Evolutionary conservation across 2,329 filamentous ascomycete genomes (phyloP).

Genomic region (Cladosporium austrohemisphaericum): DNA sequence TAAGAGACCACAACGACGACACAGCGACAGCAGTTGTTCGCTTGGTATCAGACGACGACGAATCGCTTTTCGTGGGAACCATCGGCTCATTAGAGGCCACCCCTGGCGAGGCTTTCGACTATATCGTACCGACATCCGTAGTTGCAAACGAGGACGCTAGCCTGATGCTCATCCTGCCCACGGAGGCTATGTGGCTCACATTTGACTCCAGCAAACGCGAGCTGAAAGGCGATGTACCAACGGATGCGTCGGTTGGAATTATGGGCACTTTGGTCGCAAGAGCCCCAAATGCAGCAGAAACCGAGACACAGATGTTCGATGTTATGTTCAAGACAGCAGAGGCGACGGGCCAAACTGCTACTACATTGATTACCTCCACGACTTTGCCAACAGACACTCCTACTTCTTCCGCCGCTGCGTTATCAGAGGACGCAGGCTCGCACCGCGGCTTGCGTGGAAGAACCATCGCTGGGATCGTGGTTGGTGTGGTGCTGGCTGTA

Average conservation of each 20-base stretch:
- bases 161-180: constrained; percentile 43
- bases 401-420: constrained; percentile 7
- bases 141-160: constrained; percentile 40
- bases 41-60: constrained; percentile 36
- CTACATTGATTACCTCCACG: constrained; percentile 20
- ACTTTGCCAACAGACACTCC: constrained; percentile 6
- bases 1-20: constrained; percentile 59
- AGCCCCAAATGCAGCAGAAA: constrained; percentile 25
- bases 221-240: constrained; percentile 49
- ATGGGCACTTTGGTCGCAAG: constrained; percentile 44
- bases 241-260: constrained; percentile 37
- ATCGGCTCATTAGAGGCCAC: constrained; percentile 47
- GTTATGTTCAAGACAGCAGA: constrained; percentile 33
- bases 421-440: constrained; percentile 8
- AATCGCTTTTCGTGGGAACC: constrained; percentile 40
- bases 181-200: constrained; percentile 46
- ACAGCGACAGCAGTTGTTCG: constrained; percentile 55
- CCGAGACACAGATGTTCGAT: constrained; percentile 43
- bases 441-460: constrained; percentile 17
- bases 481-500: constrained; percentile 29
- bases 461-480: constrained; percentile 34
- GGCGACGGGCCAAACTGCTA: constrained; percentile 11
- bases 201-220: constrained; percentile 45
- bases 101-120: constrained; percentile 48
- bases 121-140: constrained; percentile 44